These are phyloP conservation scores for Penicillium sp. DNA, from an alignment of 2,329 filamentous ascomycete species.

Conservation along the genomic window DNA sequence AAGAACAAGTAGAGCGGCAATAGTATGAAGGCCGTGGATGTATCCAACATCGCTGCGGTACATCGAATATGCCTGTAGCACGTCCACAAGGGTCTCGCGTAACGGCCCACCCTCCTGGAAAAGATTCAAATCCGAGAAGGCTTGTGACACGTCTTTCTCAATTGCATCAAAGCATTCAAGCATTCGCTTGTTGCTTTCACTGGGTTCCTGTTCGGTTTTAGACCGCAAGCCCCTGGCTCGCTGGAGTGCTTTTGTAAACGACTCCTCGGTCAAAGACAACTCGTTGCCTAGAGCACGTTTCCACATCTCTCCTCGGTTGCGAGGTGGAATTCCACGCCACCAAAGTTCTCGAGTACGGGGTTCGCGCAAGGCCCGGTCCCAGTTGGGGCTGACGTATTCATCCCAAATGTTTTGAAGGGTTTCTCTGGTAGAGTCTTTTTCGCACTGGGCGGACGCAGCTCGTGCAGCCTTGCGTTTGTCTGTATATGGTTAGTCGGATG, in stretches of 20 bases:
- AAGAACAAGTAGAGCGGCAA: slow-evolving; percentile 60
- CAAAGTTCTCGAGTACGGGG: slow-evolving; percentile 61
- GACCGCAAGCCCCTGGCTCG: slow-evolving; percentile 53
- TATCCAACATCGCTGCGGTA: slow-evolving; percentile 65
- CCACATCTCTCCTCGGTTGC: slow-evolving; percentile 60
- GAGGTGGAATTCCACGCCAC: slow-evolving; percentile 63
- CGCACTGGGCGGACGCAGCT: slow-evolving; percentile 49
- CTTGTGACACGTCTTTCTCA: slow-evolving; percentile 52
- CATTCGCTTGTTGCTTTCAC: slow-evolving; percentile 46
- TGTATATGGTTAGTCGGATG: slow-evolving; percentile 20
- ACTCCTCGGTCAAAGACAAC: slow-evolving; percentile 55
- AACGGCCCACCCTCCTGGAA: slow-evolving; percentile 57
- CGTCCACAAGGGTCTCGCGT: slow-evolving; percentile 56
- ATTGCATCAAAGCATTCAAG: slow-evolving; percentile 57
- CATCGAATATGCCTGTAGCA: slow-evolving; percentile 63
- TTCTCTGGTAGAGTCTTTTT: slow-evolving; percentile 53
- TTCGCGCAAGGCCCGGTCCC: slow-evolving; percentile 56
- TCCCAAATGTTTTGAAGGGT: slow-evolving; percentile 62
- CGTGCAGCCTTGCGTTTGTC: slow-evolving; percentile 53
- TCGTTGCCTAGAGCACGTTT: slow-evolving; percentile 62
- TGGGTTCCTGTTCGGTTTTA: slow-evolving; percentile 43
- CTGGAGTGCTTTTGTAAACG: slow-evolving; percentile 58
- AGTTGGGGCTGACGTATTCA: slow-evolving; percentile 60
- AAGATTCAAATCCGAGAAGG: slow-evolving; percentile 60
- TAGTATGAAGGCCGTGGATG: slow-evolving; percentile 58